A percentile compares a stretch with the other conserved stretches of the same genome.
phyloP scores from a whole-genome alignment of 2,329 filamentous ascomycete genomes.

The Calonectria pseudoturangicola region DNA sequence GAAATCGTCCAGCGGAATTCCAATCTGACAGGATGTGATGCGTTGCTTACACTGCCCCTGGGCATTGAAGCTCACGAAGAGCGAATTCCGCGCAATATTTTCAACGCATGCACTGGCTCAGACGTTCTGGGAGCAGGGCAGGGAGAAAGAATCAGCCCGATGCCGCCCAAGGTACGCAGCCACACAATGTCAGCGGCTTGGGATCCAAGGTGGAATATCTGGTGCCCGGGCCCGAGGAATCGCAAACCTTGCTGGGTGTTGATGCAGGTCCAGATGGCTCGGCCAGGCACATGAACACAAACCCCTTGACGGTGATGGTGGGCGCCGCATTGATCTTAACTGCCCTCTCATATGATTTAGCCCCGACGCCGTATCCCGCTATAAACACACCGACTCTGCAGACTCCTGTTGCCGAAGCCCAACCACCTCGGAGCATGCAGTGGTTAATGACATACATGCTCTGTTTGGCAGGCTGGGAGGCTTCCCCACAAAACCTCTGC shows the following conservation, averaged over 20 bases:
- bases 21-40: background rate
- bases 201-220: conserved; percentile 23
- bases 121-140: conserved; percentile 9
- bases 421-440: conserved; percentile 14
- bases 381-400: conserved; percentile 30
- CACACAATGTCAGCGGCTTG: conserved; percentile 20
- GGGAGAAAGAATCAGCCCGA: conserved; percentile 12
- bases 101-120: conserved; percentile 18
- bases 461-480: conserved; percentile 11
- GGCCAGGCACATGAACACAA: conserved; percentile 15
- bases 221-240: conserved; percentile 4
- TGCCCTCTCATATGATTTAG: conserved; percentile 16
- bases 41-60: conserved; percentile 14
- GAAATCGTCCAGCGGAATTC: conserved; percentile 5
- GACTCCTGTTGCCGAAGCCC: background rate
- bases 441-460: conserved; percentile 16
- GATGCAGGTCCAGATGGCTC: background rate
- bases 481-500: conserved; percentile 46
- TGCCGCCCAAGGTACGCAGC: conserved; percentile 23
- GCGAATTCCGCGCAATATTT: conserved; percentile 1
- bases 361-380: conserved; percentile 1
- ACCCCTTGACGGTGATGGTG: conserved; percentile 1
- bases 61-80: conserved; percentile 11
- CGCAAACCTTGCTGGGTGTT: conserved; percentile 15
- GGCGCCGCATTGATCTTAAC: conserved; percentile 25